Evolutionary conservation across 2,329 filamentous ascomycete species (phyloP), one percentile per base, ranked within the genome.

Genomic region (Amauroascus niger): DNA sequence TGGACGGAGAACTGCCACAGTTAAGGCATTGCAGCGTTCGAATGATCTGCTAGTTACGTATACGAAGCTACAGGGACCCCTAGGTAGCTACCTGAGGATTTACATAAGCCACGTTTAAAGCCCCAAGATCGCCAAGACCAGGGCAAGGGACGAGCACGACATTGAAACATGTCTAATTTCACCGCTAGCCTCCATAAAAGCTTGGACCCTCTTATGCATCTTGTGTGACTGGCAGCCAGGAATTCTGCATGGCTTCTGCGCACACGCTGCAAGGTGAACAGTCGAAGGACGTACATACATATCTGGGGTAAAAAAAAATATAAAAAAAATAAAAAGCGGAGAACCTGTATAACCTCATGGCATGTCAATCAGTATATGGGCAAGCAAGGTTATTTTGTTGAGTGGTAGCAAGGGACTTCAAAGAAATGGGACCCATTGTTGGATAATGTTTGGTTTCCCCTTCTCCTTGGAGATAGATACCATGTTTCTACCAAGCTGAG

Each of bases 131-230:
- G 45, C 45, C 28, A 48, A 37, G 45, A 11, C 24, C 37, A 46
- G 18, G 45, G 18, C 45, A 33, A 48, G 33, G 46, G 46, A 20
- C 16, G 32, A 8, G 20, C 24, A 14, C 6, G 46, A 49, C n/a
- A n/a, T 33, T 49, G 46, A 49, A 49, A 49, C 46, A 39, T 39
- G 46, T 49, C 39, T 49, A 49, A 49, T 49, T 37, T 49, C 33
- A 49, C 46, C 18, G 8, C 32, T 24, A 37, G 32, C 46, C 22
- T 49, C 32, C 26, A 39, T 14, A 26, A 49, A 46, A 39, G 30
- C 33, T 49, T 35, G 46, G 30, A 7, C 46, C 33, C 39, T 49
- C 33, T 49, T 9, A 24, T 37, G 30, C 33, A 20, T 24, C 7
- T 39, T 3, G 46, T 39, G 32, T 49, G 46, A 49, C 26, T 39